phyloP scores from a whole-genome alignment of 495 filamentous ascomycete genomes.

The Apodospora peruviana region DNA sequence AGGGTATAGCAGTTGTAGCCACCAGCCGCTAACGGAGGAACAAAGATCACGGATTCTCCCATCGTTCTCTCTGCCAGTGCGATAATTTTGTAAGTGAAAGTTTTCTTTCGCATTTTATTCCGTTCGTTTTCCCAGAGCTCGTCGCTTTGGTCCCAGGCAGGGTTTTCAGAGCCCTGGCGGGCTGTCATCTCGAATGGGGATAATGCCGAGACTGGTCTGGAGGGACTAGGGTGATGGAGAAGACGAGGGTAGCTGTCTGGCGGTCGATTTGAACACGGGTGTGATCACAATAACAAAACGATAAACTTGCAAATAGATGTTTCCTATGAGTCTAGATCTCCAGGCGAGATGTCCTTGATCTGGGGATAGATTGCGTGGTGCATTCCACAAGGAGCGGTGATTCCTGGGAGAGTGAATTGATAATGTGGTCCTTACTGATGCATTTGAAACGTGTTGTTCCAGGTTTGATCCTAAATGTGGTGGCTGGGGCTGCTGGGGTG shows the following conservation, averaged over 20 bases:
- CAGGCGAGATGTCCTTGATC: not conserved
- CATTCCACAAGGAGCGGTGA: not conserved
- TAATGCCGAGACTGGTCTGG: not conserved
- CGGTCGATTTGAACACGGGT: too few species aligned
- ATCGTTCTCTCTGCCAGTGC: conserved; percentile 6
- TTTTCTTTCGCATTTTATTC: conserved; percentile 3
- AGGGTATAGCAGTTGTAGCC: conserved; percentile 18
- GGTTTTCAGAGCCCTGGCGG: conserved; percentile 12
- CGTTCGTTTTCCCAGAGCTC: conserved; percentile 13
- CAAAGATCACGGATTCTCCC: conserved; percentile 5
- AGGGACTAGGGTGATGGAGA: not conserved
- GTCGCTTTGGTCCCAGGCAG: conserved; percentile 18
- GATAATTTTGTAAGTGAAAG: conserved; percentile 4
- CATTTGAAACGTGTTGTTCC: not conserved
- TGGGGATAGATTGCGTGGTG: not conserved
- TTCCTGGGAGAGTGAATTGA: not conserved
- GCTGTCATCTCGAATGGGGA: conserved; percentile 4
- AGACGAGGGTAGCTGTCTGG: not conserved
- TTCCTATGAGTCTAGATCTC: not conserved
- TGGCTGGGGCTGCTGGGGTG: not conserved
- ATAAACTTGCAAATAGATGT: not conserved
- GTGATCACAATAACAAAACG: too few species aligned
- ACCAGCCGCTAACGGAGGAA: conserved; percentile 11
- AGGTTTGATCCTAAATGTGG: not conserved
- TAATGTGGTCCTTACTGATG: not conserved